Percentiles rank a stretch among this genome's conserved stretches.
Evolutionary conservation across 768 basidiomycete genomes (phyloP).

Genomic region (Exidia glandulosa): DNA sequence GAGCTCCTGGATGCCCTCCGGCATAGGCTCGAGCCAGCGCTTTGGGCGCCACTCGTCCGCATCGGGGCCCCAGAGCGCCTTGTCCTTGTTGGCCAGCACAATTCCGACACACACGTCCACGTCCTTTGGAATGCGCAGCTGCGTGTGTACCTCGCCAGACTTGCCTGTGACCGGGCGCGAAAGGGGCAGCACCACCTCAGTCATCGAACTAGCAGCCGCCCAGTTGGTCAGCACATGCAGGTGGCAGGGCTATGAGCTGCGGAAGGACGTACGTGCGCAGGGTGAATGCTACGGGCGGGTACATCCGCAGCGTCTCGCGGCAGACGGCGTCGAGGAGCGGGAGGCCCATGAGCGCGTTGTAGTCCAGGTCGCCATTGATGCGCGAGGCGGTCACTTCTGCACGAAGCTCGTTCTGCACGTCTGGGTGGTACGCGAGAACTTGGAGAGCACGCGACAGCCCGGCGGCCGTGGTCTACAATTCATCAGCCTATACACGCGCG

Average conservation of each 20-base stretch:
- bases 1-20: neutral
- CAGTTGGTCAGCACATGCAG: neutral
- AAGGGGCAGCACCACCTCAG: constrained; percentile 4
- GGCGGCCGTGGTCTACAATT: neutral
- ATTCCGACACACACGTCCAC: constrained; percentile 11
- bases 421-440: neutral
- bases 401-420: neutral
- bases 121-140: constrained; percentile 2
- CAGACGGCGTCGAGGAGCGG: constrained; percentile 4
- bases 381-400: neutral
- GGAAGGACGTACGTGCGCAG: neutral
- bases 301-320: constrained; percentile 6
- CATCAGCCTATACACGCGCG: neutral
- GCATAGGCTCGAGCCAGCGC: constrained; percentile 1
- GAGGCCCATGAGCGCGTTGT: neutral
- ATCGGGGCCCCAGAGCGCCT: constrained; percentile 2
- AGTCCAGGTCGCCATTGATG: neutral
- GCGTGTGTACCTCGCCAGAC: neutral
- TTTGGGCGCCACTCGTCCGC: constrained; percentile 3
- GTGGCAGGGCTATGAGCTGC: neutral
- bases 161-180: neutral
- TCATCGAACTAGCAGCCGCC: neutral
- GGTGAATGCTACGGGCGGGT: neutral
- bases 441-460: constrained; percentile 3
- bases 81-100: neutral